Evolutionary conservation across 495 filamentous ascomycete species (phyloP).

Genomic region (Bombardia bombarda): DNA sequence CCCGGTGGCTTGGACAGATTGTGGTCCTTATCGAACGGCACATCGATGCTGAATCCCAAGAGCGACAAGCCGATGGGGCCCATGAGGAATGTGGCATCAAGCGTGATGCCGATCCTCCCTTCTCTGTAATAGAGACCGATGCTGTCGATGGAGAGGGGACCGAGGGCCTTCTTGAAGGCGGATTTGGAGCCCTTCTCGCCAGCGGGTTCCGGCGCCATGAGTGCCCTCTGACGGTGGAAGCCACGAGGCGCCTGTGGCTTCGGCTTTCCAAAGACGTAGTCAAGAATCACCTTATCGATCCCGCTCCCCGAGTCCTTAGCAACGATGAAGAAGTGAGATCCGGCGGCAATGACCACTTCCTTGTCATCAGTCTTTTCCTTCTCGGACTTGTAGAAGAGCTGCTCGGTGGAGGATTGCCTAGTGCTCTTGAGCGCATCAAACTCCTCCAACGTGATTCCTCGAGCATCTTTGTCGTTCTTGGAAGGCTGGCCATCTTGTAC

Average conservation of each 20-base stretch:
- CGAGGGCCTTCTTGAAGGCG: conserved; percentile 2
- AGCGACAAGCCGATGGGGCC: conserved; percentile 32
- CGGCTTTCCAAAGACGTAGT: conserved; percentile 22
- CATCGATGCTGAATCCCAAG: conserved; percentile 25
- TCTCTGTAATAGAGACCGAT: conserved; percentile 27
- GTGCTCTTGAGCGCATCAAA: neutral
- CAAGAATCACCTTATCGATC: conserved; percentile 9
- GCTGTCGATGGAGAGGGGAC: conserved; percentile 16
- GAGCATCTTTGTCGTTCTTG: neutral
- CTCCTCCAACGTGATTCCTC: neutral
- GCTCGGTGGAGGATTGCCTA: neutral
- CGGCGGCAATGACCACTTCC: neutral
- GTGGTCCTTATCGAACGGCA: conserved; percentile 7
- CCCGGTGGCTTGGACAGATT: conserved; percentile 12
- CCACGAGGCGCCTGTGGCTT: neutral
- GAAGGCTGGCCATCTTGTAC: neutral
- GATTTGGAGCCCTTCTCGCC: neutral
- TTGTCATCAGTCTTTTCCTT: neutral
- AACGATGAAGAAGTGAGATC: conserved; percentile 1
- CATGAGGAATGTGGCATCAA: conserved; percentile 29
- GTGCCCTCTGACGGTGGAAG: no score
- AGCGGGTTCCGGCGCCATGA: neutral
- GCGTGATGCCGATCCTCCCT: conserved; percentile 16
- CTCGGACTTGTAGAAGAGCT: neutral
- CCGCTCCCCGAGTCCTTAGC: neutral